Evolutionary conservation across 768 basidiomycete species (phyloP), one percentile per base, ranked within the genome.

Genomic region (Pholiota microspora): DNA sequence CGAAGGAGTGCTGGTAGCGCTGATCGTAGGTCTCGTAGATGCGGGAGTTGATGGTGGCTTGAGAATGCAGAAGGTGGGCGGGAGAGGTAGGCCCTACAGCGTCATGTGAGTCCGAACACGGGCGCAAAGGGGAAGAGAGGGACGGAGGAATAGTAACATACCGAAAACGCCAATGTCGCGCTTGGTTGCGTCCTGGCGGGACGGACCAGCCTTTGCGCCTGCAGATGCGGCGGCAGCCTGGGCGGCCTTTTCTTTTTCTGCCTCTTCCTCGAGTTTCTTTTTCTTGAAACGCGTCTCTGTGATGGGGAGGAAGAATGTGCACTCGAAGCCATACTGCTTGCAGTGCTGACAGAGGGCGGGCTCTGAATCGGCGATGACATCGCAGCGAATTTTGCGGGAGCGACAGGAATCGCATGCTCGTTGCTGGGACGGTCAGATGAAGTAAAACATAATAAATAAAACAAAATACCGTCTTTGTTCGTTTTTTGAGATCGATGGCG

Each of bases 281-380:
- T 97, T 97, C 76, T 98, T 98, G 81, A 98, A 99, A 16, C 97
- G 87, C 0, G 97, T 99, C 71, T 98, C 97, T 8, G 96, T 93
- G 62, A 99, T 99, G 35, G 97, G 97, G 10, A 98, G 84, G 77
- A 97, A 96, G 73, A 95, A 97, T 4, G 95, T 97, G 69, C 96
- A 97, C 59, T 96, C 93, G 61, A 94, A 92, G 40, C 83, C 81
- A 64, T 94, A 93, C 67, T 94, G 92, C 65, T 92, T 91, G 80
- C 96, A 98, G 69, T 98, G 95, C 62, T 94, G 89, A 67, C 94
- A 98, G 46, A 89, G 65, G 15, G 89, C 85, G 0, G 90, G 89
- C 2, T 92, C 88, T 46, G 81, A 69, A 62, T 94, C 91, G 0
- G 79, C 32, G 15, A 98, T 76, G 62, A 97, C 82, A 66, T 98